Base-by-base conservation (phyloP, 192 early-diverging fungal species). In the Podila verticillata region DNA sequence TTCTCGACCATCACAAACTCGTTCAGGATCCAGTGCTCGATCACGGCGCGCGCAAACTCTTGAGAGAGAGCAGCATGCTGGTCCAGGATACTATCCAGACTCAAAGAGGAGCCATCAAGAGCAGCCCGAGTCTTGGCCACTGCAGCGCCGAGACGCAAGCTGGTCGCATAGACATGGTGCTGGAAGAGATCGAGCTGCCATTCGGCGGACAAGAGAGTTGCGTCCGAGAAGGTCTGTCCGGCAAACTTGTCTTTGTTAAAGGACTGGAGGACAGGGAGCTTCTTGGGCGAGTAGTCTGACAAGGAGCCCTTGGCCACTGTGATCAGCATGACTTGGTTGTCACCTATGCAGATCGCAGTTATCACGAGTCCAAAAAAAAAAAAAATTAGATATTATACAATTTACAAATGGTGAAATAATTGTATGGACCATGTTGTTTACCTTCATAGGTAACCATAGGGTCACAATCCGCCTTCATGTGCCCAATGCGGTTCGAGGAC, bases 401-500 rank as follows among this genome's bases (percentile, higher is more conserved):
- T 19, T 20, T 8, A 39, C 39, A 7, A 64, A 29, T 30, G 6
- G 7, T 10, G 17, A 24, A 4, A 35, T 9, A 57, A n/a, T n/a
- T n/a, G n/a, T n/a, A n/a, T n/a, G n/a, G n/a, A n/a, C n/a, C n/a
- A n/a, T n/a, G n/a, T n/a, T 26, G 22, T 19, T 57, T 36, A 59
- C 66, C 66, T 26, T 68, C 66, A 26, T 68, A 68, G 26, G 66
- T 68, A 10, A 56, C 66, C 66, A 68, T 68, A 32, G 47, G 36
- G 47, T 68, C 66, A 36, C 66, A 68, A 22, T 68, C 66, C 7
- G 66, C 66, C 56, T 68, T 68, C 66, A 68, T 68, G 34, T 68
- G 66, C 2, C 66, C 66, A 13, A 68, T 68, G 2, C 66, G 57
- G 19, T 68, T 68, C 12, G 66, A 68, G 26, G 66, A 58, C 26